Evolutionary conservation across 805 yeast genomes (phyloP).

Genomic region (Candida coleopterorum): DNA sequence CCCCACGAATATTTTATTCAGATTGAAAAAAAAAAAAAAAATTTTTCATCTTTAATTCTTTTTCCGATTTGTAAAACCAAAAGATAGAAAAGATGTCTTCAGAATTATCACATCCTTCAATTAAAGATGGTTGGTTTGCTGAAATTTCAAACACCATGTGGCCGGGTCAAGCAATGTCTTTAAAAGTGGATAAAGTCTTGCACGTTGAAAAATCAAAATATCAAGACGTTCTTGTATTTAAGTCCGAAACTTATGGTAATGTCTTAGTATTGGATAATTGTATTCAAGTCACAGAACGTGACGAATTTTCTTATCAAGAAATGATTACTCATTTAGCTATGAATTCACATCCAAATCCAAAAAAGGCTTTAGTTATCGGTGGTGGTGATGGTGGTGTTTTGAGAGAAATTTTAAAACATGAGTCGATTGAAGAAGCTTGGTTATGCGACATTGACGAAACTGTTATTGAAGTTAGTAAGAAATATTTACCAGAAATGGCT

Average conservation of each 20-base stretch:
- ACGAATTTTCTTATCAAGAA: conserved; percentile 96
- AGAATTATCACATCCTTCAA: conserved; percentile 51
- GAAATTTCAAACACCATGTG: conserved; percentile 94
- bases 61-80: conserved; percentile 1
- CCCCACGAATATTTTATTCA: conserved; percentile 37
- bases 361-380: conserved; percentile 89
- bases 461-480: conserved; percentile 80
- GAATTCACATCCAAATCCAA: conserved; percentile 92
- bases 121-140: conserved; percentile 92
- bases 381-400: conserved; percentile 99
- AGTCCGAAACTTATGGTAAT: conserved; percentile 90
- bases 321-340: conserved; percentile 94
- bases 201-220: conserved; percentile 82
- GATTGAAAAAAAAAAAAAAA: not conserved
- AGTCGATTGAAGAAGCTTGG: conserved; percentile 78
- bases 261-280: conserved; percentile 93
- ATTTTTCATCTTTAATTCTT: not conserved
- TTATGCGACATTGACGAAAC: conserved; percentile 94
- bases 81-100: conserved; percentile 15
- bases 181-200: conserved; percentile 80
- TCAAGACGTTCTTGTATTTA: conserved; percentile 92
- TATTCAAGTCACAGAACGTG: conserved; percentile 95
- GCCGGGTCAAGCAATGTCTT: conserved; percentile 98
- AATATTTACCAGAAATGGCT: conserved; percentile 85
- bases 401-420: conserved; percentile 90